These are phyloP conservation scores for Pichia cephalocereana DNA, from an alignment of 805 yeast genomes.

Conservation along the genomic window DNA sequence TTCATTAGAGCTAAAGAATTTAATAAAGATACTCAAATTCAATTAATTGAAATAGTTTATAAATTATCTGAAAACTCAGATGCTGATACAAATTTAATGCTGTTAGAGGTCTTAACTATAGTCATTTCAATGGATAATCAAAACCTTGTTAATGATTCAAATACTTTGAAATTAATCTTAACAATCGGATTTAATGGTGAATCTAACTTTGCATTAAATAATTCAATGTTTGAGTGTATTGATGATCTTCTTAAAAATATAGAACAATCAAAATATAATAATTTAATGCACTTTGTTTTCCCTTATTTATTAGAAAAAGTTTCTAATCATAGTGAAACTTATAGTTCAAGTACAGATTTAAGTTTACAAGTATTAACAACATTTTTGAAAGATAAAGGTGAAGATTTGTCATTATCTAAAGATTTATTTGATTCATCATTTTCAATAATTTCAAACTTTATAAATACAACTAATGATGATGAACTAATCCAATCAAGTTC, in stretches of 20 bases:
- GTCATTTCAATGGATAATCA: conserved; percentile 41
- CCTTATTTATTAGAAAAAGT: conserved; percentile 39
- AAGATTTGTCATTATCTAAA: conserved; percentile 13
- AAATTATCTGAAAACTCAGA: conserved; percentile 51
- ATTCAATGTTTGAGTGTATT: conserved; percentile 63
- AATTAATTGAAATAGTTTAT: conserved; percentile 28
- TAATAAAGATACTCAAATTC: conserved; percentile 18
- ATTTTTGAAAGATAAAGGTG: conserved; percentile 34
- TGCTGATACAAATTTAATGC: conserved; percentile 70
- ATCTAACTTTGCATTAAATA: conserved; percentile 58
- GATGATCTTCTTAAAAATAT: conserved; percentile 46
- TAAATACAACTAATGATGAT: conserved; percentile 52
- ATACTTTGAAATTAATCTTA: conserved; percentile 47
- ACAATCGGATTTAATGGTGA: conserved; percentile 64
- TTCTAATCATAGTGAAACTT: conserved; percentile 34
- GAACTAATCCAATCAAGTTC: conserved; percentile 71
- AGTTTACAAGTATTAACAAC: conserved; percentile 47
- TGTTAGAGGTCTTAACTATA: conserved; percentile 60
- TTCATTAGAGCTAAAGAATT: conserved; percentile 24
- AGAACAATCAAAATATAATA: conserved; percentile 34
- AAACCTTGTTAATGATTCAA: conserved; percentile 23
- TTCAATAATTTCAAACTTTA: conserved; percentile 33
- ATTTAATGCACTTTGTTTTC: conserved; percentile 41
- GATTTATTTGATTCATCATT: conserved; percentile 34
- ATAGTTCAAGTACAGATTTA: conserved; percentile 50